Base-by-base conservation (phyloP, 2,329 filamentous ascomycete species). In the Pseudogymnoascus sp. region DNA sequence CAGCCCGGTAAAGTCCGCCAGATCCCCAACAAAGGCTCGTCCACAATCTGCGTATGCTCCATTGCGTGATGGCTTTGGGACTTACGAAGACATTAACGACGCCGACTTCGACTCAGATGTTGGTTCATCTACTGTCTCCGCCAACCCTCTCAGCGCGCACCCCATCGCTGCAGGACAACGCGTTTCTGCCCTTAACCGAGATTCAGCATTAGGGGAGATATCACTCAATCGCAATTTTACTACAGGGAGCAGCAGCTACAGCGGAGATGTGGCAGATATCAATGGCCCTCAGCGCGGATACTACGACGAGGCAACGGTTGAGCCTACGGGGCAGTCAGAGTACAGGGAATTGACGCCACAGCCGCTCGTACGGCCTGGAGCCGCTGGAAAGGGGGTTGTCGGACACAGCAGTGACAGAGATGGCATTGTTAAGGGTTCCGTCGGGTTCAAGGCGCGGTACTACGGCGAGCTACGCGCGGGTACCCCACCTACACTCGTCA, bases 381-480 rank as follows among this genome's bases (percentile, higher is more conserved):
- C 49, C 1, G 49, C 49, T 35, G 49, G 49, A 16, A 55, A 55
- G 28, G 49, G 49, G 28, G 5, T 55, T 55, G 49, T 55, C 9
- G 49, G n/a, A 5, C 49, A 55, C 28, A 55, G 49, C 28, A 55
- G 49, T 55, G 49, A 55, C 28, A 55, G 49, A 55, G 49, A 55
- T 55, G 49, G 49, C 28, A 55, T 55, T 14, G 49, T 55, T 31
- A 55, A 55, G 28, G 49, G 49, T 5, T 55, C 49, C 16, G 49
- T 55, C 9, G 49, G 49, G 3, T 55, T 55, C 3, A 55, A 55
- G 69, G 72, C 81, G 8, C 83, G 82, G 70, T 79, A 81, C n/a
- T 87, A 88, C 66, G 83, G 83, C n/a, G 79, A 82, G 59, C 75
- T 87, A 52, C 80, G 78, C 68, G 70, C 80, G 3, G 79, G 75